phyloP scores from a whole-genome alignment of 129 eudicot genomes.

The Tagetes erecta region DNA sequence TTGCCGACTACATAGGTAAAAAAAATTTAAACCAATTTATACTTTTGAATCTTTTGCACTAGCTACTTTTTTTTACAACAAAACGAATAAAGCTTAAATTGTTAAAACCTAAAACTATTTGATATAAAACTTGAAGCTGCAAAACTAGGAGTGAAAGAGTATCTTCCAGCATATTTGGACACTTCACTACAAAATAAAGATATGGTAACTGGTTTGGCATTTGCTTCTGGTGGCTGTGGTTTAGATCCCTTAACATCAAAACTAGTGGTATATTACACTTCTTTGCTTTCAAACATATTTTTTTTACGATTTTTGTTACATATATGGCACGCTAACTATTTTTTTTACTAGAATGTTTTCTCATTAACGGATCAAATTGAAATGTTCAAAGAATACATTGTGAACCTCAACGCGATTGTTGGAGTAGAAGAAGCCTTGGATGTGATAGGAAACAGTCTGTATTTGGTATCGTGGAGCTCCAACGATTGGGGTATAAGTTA shows the following conservation, averaged over 20 bases:
- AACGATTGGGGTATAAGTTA: constrained; percentile 63
- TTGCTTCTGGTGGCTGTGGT: constrained; percentile 80
- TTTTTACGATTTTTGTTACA: background rate
- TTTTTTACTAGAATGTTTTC: constrained; percentile 42
- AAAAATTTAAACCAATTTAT: background rate
- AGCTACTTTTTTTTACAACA: too few species aligned
- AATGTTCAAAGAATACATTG: constrained; percentile 55
- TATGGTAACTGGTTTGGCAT: constrained; percentile 65
- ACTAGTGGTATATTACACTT: constrained; percentile 43
- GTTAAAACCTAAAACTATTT: background rate
- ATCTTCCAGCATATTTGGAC: constrained; percentile 73
- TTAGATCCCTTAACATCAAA: constrained; percentile 64
- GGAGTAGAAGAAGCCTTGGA: constrained; percentile 47
- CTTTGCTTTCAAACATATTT: background rate
- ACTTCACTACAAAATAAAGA: constrained; percentile 45
- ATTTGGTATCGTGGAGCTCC: constrained; percentile 47
- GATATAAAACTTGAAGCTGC: constrained; percentile 38
- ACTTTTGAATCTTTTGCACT: background rate
- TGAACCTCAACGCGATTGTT: constrained; percentile 41
- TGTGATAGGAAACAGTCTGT: constrained; percentile 43
- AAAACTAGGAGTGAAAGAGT: constrained; percentile 63
- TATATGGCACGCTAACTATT: background rate
- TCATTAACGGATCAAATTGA: constrained; percentile 52
- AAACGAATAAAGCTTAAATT: background rate
- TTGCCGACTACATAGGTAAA: constrained; percentile 52